Conservation (phyloP, 202 grass and related monocot genomes). For the Alloteropsis angusta region DNA sequence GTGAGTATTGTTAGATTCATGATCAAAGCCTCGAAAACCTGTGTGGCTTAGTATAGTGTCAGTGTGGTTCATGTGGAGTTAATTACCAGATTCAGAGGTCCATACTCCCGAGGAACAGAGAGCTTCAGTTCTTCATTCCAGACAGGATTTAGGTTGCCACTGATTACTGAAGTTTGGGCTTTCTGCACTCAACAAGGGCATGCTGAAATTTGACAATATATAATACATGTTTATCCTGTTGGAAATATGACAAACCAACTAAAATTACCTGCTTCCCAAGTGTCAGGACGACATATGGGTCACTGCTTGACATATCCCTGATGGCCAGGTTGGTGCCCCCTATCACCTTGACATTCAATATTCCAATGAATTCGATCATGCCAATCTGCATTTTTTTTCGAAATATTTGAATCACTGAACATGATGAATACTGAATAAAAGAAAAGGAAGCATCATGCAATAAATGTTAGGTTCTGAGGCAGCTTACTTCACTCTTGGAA, state of each 20-base stretch:
- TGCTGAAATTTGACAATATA: neutral
- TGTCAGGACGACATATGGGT: conserved; percentile 58
- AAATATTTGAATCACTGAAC: neutral
- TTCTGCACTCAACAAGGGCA: conserved; percentile 27
- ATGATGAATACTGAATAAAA: neutral
- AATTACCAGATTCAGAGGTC: conserved; percentile 48
- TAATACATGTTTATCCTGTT: neutral
- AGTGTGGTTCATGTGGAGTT: neutral
- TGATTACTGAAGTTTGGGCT: conserved; percentile 42
- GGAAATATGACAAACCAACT: neutral
- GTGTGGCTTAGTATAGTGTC: neutral
- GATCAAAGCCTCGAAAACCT: neutral
- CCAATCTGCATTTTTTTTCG: conserved; percentile 28
- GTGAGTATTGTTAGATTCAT: too few species aligned
- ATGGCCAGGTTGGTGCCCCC: conserved; percentile 58
- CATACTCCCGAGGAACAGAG: conserved; percentile 51
- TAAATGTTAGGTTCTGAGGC: neutral
- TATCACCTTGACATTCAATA: conserved; percentile 63
- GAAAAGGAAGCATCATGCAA: neutral
- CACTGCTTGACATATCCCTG: conserved; percentile 59
- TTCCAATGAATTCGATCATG: conserved; percentile 79
- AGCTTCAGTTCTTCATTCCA: conserved; percentile 75
- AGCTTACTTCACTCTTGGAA: conserved; percentile 49
- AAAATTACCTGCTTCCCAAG: conserved; percentile 60
- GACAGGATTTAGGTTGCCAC: conserved; percentile 57